Percentiles rank a stretch among this genome's conserved stretches.
Conservation (phyloP, 345 rosid genomes). For the Brassica juncea region DNA sequence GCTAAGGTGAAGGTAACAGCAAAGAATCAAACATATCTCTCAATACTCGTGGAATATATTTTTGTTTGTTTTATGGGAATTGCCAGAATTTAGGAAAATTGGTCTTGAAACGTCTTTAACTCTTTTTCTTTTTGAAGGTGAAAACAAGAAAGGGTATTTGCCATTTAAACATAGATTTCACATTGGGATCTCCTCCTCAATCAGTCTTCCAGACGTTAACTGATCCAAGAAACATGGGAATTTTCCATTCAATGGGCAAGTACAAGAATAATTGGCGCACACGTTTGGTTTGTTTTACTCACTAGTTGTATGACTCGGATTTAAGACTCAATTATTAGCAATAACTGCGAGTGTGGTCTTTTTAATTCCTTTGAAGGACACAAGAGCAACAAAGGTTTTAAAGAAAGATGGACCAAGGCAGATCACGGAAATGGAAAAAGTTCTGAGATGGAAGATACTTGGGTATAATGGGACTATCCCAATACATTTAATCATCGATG, state of each 20-base stretch:
- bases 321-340: neutral
- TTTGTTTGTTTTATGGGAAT: neutral
- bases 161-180: slow-evolving; percentile 13
- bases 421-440: slow-evolving; percentile 68
- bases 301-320: neutral
- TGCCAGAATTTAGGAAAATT: neutral
- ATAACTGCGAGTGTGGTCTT: neutral
- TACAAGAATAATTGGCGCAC: neutral
- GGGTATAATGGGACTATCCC: slow-evolving; percentile 70
- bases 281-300: slow-evolving; percentile 20
- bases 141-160: neutral
- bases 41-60: neutral
- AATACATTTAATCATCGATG: slow-evolving; percentile 69
- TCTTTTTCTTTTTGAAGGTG: slow-evolving; percentile 10
- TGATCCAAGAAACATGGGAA: neutral
- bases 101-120: neutral
- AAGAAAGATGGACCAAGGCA: slow-evolving; percentile 73
- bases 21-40: neutral
- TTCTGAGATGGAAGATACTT: slow-evolving; percentile 69
- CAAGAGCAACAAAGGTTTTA: slow-evolving; percentile 58
- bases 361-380: slow-evolving; percentile 46
- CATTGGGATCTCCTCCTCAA: slow-evolving; percentile 24
- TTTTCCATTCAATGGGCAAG: neutral
- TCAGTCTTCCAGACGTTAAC: slow-evolving; percentile 9
- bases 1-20: slow-evolving; percentile 17